Percentiles rank a stretch among this genome's conserved stretches.
phyloP scores from a whole-genome alignment of 805 yeast genomes.

The Diddensiella transvaalensis region DNA sequence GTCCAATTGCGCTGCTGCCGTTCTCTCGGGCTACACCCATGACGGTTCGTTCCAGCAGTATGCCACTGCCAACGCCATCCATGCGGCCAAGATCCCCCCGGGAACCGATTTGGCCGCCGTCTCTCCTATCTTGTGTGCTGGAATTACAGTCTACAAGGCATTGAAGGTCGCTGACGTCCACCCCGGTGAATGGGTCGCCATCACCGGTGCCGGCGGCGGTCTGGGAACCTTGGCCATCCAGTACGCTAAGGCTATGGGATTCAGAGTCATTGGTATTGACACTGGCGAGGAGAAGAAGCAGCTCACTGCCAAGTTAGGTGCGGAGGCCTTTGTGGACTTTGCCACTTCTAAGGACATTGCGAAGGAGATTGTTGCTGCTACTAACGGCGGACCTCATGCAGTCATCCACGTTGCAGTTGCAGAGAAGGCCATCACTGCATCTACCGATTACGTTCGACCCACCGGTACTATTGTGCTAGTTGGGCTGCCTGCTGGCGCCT shows the following conservation, averaged over 20 bases:
- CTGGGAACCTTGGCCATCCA: conserved; percentile 72
- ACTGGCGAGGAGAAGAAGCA: conserved; percentile 62
- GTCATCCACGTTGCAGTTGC: conserved; percentile 74
- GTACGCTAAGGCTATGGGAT: conserved; percentile 75
- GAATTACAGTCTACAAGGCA: conserved; percentile 89
- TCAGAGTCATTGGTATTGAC: conserved; percentile 66
- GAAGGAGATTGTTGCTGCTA: conserved; percentile 50
- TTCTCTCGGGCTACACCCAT: conserved; percentile 79
- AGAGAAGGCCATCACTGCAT: conserved; percentile 60
- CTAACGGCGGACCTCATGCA: conserved; percentile 75
- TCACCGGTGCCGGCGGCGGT: conserved; percentile 80
- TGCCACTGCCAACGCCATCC: conserved; percentile 83
- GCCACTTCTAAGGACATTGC: conserved; percentile 52
- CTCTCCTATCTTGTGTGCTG: conserved; percentile 87
- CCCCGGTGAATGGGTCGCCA: conserved; percentile 74
- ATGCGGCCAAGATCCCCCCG: conserved; percentile 75
- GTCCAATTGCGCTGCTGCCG: conserved; percentile 67
- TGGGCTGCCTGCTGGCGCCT: conserved; percentile 79
- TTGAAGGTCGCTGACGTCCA: conserved; percentile 68
- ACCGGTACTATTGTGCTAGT: conserved; percentile 69
- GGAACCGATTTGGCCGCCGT: conserved; percentile 70
- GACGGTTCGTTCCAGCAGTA: conserved; percentile 92
- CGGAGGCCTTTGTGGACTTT: conserved; percentile 62
- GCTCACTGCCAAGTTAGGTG: conserved; percentile 57
- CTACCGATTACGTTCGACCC: conserved; percentile 57